Base-by-base conservation (phyloP, 257 asterid species). In the Scutellaria minor region DNA sequence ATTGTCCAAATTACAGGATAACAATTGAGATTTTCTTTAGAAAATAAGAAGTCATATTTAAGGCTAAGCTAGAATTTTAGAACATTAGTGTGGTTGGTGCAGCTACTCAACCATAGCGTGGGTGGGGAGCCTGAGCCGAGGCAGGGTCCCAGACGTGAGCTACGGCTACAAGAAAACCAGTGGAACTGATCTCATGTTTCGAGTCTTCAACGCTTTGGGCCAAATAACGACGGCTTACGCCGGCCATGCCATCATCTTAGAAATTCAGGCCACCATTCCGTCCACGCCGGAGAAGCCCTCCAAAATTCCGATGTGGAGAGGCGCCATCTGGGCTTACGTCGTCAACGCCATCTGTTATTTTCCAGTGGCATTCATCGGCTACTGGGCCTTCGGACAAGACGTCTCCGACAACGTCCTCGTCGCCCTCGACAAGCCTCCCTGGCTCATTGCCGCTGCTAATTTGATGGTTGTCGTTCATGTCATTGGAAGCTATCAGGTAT, bases 401-500 rank as follows among this genome's bases (percentile, higher is more conserved):
- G 97, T 92, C 6, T 7, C 87, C 1, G 97, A 92, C 73, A 92
- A 92, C n/a, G 89, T 92, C 12, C 79, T 92, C 6, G 96, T 88
- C 8, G 88, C 84, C 57, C 98, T 92, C 10, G 71, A 90, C 59
- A 88, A 72, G 59, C 98, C 98, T 7, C 72, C 91, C 1, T 92
- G 98, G 98, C 96, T 92, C 24, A 90, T 92, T 53, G 98, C 97
- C 4, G 87, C 92, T 27, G 97, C 98, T 47, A 92, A 90, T 59
- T 61, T 92, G 62, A 90, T 90, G 96, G 96, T 92, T 12, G 93
- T 90, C 6, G 73, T 92, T 27, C 98, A 92, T 75, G 98, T 92
- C 22, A 79, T 92, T 0, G 96, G 98, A 61, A 92, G 98, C 85
- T 92, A 92, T 83, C 96, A 88, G 95, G 97, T 90, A 22, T 9